Conservation (phyloP, 768 basidiomycete genomes). For the Boletus subcaerulescens region DNA sequence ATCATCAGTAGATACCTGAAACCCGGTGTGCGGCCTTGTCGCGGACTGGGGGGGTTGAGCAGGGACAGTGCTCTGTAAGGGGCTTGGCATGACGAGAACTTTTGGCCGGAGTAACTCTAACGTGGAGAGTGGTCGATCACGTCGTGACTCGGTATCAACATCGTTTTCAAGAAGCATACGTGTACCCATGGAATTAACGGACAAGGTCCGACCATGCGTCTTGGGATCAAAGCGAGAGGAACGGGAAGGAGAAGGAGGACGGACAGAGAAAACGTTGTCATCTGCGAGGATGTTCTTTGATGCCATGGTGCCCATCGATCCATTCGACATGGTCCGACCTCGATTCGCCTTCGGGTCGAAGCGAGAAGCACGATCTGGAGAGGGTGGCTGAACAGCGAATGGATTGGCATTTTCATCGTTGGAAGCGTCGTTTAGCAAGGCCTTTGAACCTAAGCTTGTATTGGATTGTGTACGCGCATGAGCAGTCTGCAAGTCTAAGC, state of each 20-base stretch:
- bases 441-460: slow-evolving; percentile 49
- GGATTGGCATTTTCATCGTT: slow-evolving; percentile 32
- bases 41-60: slow-evolving; percentile 33
- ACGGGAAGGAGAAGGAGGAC: slow-evolving; percentile 56
- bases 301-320: slow-evolving; percentile 40
- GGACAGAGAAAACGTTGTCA: slow-evolving; percentile 68
- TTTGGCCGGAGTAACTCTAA: slow-evolving; percentile 83
- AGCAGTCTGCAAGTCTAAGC: slow-evolving; percentile 28
- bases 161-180: slow-evolving; percentile 60
- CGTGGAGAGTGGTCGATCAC: slow-evolving; percentile 67
- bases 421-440: slow-evolving; percentile 40
- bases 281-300: slow-evolving; percentile 35
- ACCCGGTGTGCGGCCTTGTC: slow-evolving; percentile 49
- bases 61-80: slow-evolving; percentile 55
- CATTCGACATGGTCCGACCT: slow-evolving; percentile 43
- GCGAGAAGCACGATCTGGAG: slow-evolving; percentile 40
- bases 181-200: slow-evolving; percentile 66
- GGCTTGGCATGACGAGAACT: slow-evolving; percentile 92
- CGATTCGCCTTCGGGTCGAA: slow-evolving; percentile 42
- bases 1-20: slow-evolving; percentile 63
- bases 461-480: slow-evolving; percentile 51
- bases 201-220: slow-evolving; percentile 56
- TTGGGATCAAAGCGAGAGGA: slow-evolving; percentile 85
- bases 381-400: slow-evolving; percentile 35
- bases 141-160: slow-evolving; percentile 28